phyloP scores from a whole-genome alignment of 2,329 filamentous ascomycete species.

The Trichoderma asperellum region DNA sequence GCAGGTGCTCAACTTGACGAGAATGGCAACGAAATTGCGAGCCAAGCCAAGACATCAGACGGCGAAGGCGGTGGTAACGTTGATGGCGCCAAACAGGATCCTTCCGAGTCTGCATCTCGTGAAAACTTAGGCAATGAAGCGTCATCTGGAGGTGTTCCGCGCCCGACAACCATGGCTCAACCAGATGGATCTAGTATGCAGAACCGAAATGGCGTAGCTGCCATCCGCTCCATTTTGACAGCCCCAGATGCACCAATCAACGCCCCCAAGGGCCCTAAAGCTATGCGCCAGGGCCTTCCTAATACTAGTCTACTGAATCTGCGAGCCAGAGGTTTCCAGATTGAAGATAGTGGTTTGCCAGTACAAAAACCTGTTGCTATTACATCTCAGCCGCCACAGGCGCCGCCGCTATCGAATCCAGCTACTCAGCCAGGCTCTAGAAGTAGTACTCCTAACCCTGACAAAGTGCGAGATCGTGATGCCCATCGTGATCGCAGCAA shows the following conservation, averaged over 20 bases:
- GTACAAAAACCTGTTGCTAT: slow-evolving; percentile 32
- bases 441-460: slow-evolving; percentile 53
- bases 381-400: slow-evolving; percentile 24
- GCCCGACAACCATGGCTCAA: slow-evolving; percentile 21
- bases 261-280: slow-evolving; percentile 90
- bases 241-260: slow-evolving; percentile 59
- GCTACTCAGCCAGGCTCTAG: slow-evolving; percentile 44
- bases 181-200: slow-evolving; percentile 33
- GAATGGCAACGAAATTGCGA: slow-evolving; percentile 40
- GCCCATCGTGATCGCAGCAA: slow-evolving; percentile 43
- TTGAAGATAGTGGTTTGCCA: slow-evolving; percentile 48
- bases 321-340: slow-evolving; percentile 56
- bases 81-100: slow-evolving; percentile 33
- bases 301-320: slow-evolving; percentile 76
- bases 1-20: slow-evolving; percentile 43
- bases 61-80: slow-evolving; percentile 29
- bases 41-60: slow-evolving; percentile 21
- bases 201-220: slow-evolving; percentile 33
- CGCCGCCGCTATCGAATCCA: slow-evolving; percentile 27
- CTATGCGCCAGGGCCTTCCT: slow-evolving; percentile 86
- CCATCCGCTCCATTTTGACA: slow-evolving; percentile 42
- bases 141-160: slow-evolving; percentile 31
- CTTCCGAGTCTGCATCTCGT: slow-evolving; percentile 35
- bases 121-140: slow-evolving; percentile 41
- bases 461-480: slow-evolving; percentile 42